Evolutionary conservation across 2,329 filamentous ascomycete genomes (phyloP).

Genomic region (Diaporthe sp.): DNA sequence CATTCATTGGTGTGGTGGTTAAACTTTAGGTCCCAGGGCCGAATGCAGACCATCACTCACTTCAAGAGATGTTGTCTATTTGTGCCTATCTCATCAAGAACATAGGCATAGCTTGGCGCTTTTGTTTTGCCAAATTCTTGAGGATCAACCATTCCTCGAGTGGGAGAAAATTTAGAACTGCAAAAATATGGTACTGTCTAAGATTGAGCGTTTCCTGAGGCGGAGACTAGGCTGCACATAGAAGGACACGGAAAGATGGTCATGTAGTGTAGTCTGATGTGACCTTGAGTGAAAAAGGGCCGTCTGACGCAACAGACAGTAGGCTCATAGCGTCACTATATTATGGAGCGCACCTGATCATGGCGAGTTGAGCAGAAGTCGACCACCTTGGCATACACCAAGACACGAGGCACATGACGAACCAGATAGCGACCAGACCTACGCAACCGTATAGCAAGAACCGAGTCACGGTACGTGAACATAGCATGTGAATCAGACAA

Average conservation of each 20-base stretch:
- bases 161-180: no score
- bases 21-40: no score
- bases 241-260: not conserved
- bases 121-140: no score
- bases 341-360: not conserved
- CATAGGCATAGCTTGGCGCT: no score
- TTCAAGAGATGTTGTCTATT: no score
- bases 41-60: no score
- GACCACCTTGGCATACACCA: not conserved
- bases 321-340: not conserved
- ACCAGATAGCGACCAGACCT: not conserved
- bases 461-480: not conserved
- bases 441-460: not conserved
- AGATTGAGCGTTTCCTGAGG: no score
- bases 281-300: no score
- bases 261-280: not conserved
- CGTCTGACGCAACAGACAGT: not conserved
- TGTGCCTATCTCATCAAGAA: no score
- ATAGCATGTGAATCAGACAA: not conserved
- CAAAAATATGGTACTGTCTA: no score
- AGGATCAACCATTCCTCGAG: no score
- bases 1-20: no score
- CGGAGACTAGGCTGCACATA: not conserved
- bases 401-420: not conserved
- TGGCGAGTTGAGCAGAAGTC: not conserved